These are phyloP conservation scores for Coemansia sp. DNA, from an alignment of 192 early-diverging fungal species.

Conservation along the genomic window DNA sequence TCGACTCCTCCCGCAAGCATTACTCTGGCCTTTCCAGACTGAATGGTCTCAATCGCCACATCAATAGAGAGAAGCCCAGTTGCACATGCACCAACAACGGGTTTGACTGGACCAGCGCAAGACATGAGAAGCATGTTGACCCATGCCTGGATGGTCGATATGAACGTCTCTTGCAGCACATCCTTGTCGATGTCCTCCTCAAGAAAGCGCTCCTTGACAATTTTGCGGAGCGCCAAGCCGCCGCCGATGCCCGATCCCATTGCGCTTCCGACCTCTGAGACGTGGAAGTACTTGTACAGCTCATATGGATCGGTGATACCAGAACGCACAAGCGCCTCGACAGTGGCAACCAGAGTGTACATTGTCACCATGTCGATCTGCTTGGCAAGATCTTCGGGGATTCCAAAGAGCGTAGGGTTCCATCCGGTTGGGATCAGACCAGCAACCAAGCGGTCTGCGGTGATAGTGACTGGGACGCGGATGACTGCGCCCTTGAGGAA, in stretches of 20 bases:
- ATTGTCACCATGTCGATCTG: constrained; percentile 89
- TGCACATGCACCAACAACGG: constrained; percentile 80
- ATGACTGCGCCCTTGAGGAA: constrained; percentile 86
- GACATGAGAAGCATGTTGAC: constrained; percentile 91
- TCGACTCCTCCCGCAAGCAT: constrained; percentile 90
- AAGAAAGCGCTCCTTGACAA: constrained; percentile 72
- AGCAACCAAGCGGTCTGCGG: constrained; percentile 77
- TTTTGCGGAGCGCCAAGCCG: constrained; percentile 62
- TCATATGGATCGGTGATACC: constrained; percentile 97
- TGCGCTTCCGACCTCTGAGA: constrained; percentile 88
- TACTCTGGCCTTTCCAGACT: constrained; percentile 85
- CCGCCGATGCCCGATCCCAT: constrained; percentile 89
- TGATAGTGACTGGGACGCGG: constrained; percentile 84
- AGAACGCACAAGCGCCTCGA: constrained; percentile 86
- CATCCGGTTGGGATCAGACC: constrained; percentile 93
- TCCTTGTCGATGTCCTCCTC: constrained; percentile 83
- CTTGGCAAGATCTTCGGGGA: constrained; percentile 84
- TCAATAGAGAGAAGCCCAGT: constrained; percentile 93
- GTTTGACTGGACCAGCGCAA: constrained; percentile 84
- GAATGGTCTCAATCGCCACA: constrained; percentile 83
- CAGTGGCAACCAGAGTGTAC: constrained; percentile 81
- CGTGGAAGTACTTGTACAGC: constrained; percentile 94
- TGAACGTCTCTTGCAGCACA: constrained; percentile 77
- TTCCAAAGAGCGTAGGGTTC: constrained; percentile 85
- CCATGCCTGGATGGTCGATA: constrained; percentile 33